Conservation (phyloP, 306 rosid genomes). For the Arachis hypogaea region DNA sequence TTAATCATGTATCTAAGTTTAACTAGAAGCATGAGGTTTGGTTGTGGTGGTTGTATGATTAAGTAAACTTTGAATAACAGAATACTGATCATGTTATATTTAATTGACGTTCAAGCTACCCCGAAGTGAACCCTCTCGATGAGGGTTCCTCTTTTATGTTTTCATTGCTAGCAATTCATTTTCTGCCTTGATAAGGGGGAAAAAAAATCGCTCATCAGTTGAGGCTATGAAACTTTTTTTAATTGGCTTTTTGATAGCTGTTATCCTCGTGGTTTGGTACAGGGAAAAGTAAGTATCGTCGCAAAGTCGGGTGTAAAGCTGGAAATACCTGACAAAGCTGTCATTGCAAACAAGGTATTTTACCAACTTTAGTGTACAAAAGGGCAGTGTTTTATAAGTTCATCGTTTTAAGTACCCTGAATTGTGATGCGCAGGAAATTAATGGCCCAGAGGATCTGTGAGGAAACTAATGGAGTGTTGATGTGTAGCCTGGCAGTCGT, state of each 20-base stretch:
- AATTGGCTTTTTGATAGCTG: conserved; percentile 18
- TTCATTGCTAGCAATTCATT: not conserved
- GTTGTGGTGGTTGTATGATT: not conserved
- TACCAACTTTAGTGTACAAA: not conserved
- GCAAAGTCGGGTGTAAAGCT: conserved; percentile 66
- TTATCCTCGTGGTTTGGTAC: conserved; percentile 29
- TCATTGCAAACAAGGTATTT: conserved; percentile 68
- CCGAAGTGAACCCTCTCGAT: not conserved
- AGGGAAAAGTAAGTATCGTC: conserved; percentile 70
- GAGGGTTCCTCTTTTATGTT: conserved; percentile 1
- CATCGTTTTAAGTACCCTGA: conserved; percentile 17
- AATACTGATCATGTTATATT: not conserved
- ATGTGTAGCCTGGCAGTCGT: conserved; percentile 11
- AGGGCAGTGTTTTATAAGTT: not conserved
- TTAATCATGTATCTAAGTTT: not conserved
- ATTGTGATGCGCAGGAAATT: conserved; percentile 54
- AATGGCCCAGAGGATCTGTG: conserved; percentile 68
- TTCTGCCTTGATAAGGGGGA: not conserved
- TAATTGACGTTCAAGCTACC: not conserved
- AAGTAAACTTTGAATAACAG: conserved; percentile 5
- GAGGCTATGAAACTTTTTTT: not conserved
- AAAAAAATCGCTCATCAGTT: not conserved
- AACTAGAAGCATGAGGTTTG: not conserved
- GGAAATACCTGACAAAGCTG: conserved; percentile 67
- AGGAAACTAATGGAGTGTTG: conserved; percentile 29